Percentiles rank a stretch among this genome's conserved stretches.
Evolutionary conservation across 805 yeast species (phyloP).

Genomic region (Vanderwaltozyma verrucispora): DNA sequence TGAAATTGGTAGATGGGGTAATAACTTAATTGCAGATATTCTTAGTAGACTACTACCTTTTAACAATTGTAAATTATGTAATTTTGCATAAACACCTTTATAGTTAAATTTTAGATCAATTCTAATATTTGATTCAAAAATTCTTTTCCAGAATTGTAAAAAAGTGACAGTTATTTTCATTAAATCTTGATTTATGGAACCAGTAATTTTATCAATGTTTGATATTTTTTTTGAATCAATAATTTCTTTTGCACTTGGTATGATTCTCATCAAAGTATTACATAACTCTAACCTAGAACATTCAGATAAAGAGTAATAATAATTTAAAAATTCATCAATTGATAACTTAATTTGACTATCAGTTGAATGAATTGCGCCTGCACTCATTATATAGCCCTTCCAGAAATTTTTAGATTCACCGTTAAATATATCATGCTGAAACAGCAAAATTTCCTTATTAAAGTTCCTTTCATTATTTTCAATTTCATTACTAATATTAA

Average conservation of each 20-base stretch:
- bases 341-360: constrained; percentile 36
- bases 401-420: constrained; percentile 33
- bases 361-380: constrained; percentile 48
- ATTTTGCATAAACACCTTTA: constrained; percentile 17
- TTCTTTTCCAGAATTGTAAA: constrained; percentile 18
- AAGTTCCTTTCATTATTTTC: background rate
- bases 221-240: constrained; percentile 2
- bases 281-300: constrained; percentile 5
- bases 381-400: constrained; percentile 44
- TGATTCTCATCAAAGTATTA: constrained; percentile 13
- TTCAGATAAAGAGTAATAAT: constrained; percentile 15
- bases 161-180: constrained; percentile 10
- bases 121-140: constrained; percentile 15
- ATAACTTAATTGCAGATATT: constrained; percentile 6
- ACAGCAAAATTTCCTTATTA: constrained; percentile 20
- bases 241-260: constrained; percentile 13
- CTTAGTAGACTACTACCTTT: constrained; percentile 8
- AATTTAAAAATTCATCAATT: constrained; percentile 30
- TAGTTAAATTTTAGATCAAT: constrained; percentile 10
- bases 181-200: constrained; percentile 8
- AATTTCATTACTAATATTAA: constrained; percentile 4
- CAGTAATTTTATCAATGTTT: constrained; percentile 2
- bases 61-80: constrained; percentile 17
- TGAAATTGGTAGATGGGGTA: constrained; percentile 10
- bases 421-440: constrained; percentile 5